Evolutionary conservation across 495 filamentous ascomycete species (phyloP).

Genomic region (Hypoxylon rickii): DNA sequence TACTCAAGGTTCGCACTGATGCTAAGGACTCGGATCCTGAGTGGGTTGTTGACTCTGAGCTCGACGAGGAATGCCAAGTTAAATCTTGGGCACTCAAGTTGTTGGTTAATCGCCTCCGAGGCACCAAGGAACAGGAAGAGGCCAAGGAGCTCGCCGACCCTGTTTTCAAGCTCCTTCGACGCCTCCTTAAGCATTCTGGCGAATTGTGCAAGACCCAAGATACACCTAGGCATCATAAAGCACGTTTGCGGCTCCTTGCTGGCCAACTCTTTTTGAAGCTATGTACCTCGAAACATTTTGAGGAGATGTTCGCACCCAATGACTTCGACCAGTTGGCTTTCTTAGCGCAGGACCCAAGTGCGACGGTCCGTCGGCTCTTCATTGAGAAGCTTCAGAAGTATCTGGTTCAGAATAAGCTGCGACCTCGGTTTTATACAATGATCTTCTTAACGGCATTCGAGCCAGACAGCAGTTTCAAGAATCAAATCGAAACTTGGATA

Average conservation of each 20-base stretch:
- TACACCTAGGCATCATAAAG: conserved; percentile 74
- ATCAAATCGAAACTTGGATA: conserved; percentile 83
- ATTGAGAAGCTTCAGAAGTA: conserved; percentile 86
- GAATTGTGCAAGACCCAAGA: conserved; percentile 75
- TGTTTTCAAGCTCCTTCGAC: conserved; percentile 78
- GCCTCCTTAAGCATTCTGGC: conserved; percentile 72
- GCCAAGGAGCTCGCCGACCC: conserved; percentile 67
- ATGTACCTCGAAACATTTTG: conserved; percentile 71
- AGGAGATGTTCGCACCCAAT: conserved; percentile 69
- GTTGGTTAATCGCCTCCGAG: conserved; percentile 83
- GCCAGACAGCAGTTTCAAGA: conserved; percentile 68
- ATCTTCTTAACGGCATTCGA: conserved; percentile 91
- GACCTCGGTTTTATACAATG: conserved; percentile 80
- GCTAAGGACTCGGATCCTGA: conserved; percentile 55
- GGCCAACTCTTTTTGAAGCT: conserved; percentile 84
- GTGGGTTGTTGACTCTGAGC: conserved; percentile 69
- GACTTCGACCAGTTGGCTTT: conserved; percentile 82
- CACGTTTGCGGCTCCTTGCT: conserved; percentile 78
- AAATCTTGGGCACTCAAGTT: conserved; percentile 90
- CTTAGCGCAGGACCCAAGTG: conserved; percentile 76
- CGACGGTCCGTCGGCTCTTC: conserved; percentile 76
- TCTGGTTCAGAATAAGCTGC: conserved; percentile 68
- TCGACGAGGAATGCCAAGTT: conserved; percentile 80
- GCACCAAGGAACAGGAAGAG: conserved; percentile 60
- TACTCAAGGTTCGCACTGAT: conserved; percentile 68